These are phyloP conservation scores for Cyberlindnera galapagoensis DNA, from an alignment of 805 yeast genomes.

Conservation along the genomic window DNA sequence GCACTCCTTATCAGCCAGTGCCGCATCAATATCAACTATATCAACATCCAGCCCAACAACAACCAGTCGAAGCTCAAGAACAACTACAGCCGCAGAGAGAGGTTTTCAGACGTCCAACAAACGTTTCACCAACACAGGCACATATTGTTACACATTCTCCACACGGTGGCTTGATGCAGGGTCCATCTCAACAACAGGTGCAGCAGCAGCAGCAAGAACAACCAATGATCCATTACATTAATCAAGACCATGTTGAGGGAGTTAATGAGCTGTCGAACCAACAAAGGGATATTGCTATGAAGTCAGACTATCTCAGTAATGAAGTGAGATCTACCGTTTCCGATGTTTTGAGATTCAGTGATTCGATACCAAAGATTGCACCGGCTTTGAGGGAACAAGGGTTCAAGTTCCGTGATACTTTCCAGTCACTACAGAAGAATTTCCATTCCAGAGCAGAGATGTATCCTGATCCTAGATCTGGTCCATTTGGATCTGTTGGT, in stretches of 20 bases:
- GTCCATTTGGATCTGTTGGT: no score
- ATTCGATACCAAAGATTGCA: slow-evolving; percentile 20
- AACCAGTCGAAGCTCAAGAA: no score
- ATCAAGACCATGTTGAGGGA: slow-evolving; percentile 3
- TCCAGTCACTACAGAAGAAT: slow-evolving; percentile 14
- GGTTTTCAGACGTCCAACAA: slow-evolving; percentile 2
- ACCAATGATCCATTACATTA: no score
- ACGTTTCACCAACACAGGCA: background rate
- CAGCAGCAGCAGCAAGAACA: no score
- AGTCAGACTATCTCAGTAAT: slow-evolving; percentile 16
- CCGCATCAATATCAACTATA: slow-evolving; percentile 9
- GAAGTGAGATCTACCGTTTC: slow-evolving; percentile 16
- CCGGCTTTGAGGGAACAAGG: slow-evolving; percentile 14
- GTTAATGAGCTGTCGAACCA: slow-evolving; percentile 14
- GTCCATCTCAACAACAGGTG: no score
- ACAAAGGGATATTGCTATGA: slow-evolving; percentile 10
- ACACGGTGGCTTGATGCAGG: no score
- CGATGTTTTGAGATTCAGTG: slow-evolving; percentile 21
- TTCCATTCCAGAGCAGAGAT: slow-evolving; percentile 17
- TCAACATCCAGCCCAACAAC: slow-evolving; percentile 9
- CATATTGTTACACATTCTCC: no score
- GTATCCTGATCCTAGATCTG: slow-evolving; percentile 2
- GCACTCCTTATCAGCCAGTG: no score
- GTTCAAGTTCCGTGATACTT: slow-evolving; percentile 10
- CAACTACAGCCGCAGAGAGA: slow-evolving; percentile 2